Evolutionary conservation across 1,284 basidiomycete genomes (phyloP).

Genomic region (Puccinia coronata): DNA sequence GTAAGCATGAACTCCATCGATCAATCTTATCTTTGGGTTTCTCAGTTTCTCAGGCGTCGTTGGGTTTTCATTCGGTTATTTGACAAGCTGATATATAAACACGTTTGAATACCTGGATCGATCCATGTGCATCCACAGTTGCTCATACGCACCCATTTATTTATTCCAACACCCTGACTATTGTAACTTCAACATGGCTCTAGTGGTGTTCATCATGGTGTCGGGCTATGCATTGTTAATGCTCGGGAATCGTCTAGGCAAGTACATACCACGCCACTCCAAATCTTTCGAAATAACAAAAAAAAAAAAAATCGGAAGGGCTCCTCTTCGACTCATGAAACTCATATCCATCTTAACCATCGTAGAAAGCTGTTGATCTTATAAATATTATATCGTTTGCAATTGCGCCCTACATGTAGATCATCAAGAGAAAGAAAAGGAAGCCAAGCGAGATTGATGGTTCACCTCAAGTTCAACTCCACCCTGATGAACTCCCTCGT

Average conservation of each 20-base stretch:
- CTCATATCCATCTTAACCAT: neutral
- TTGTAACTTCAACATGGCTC: constrained; percentile 2
- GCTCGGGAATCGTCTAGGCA: constrained; percentile 3
- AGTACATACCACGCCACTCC: neutral
- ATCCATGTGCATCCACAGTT: neutral
- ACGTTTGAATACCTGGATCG: neutral
- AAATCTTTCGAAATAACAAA: neutral
- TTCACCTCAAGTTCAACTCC: neutral
- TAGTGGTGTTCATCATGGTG: neutral
- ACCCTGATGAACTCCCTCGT: neutral
- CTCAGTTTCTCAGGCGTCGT: too few relatives aligned
- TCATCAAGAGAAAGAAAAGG: constrained; percentile 2
- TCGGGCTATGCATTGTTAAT: constrained; percentile 1
- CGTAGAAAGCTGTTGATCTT: neutral
- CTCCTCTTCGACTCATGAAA: neutral
- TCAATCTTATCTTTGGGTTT: neutral
- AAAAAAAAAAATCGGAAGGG: too few relatives aligned
- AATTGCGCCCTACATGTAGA: neutral
- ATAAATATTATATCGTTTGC: neutral
- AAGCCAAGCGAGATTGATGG: neutral
- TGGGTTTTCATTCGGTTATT: too few relatives aligned
- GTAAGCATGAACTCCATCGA: neutral
- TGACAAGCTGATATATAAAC: too few relatives aligned
- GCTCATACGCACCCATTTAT: constrained; percentile 13
- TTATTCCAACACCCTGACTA: constrained; percentile 9